Evolutionary conservation across 257 asterid genomes (phyloP), one percentile per base, ranked within the genome.

Genomic region (Voacanga thouarsii): DNA sequence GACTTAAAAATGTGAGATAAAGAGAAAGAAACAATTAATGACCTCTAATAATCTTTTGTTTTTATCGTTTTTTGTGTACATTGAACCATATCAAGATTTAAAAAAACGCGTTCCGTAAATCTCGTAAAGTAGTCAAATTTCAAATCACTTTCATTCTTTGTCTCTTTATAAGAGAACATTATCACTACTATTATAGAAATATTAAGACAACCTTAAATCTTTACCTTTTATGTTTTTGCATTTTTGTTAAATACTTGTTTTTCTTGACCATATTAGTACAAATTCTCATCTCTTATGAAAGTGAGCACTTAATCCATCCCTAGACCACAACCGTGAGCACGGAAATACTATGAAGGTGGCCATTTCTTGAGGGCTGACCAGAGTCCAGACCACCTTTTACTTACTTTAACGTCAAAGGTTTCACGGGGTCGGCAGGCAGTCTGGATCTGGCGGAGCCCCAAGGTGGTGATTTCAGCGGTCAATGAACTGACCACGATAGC

Each of bases 161-260:
- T 80, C 80, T 61, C 75, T 71, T 44, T 24, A 47, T 39, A 23
- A 64, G 84, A 80, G 75, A 51, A 77, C 76, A 71, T 71, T 65
- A 74, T 49, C 24, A 49, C 71, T 59, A 16, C 6, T 78, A 80
- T 77, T 59, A 51, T 28, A 45, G 14, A 24, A 33, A 80, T 80
- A 50, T 19, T 60, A 68, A 83, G 82, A 77, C 80, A 80, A 70
- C 77, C 74, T 81, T 77, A 78, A 78, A 80, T 64, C 59, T 74
- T 73, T 56, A 15, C 70, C 73, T 44, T 51, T 63, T 33, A 15
- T 43, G 47, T 51, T n/a, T 51, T 41, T 9, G 9, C 43, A 41
- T 47, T 76, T 51, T 37, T 45, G 4, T 75, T 6, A 3, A 7
- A 8, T 5, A 44, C 9, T 8, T 44, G 4, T 44, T 47, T 47